Conservation (phyloP, 2,329 filamentous ascomycete species). For the Arthrobotrys pseudoclavata region DNA sequence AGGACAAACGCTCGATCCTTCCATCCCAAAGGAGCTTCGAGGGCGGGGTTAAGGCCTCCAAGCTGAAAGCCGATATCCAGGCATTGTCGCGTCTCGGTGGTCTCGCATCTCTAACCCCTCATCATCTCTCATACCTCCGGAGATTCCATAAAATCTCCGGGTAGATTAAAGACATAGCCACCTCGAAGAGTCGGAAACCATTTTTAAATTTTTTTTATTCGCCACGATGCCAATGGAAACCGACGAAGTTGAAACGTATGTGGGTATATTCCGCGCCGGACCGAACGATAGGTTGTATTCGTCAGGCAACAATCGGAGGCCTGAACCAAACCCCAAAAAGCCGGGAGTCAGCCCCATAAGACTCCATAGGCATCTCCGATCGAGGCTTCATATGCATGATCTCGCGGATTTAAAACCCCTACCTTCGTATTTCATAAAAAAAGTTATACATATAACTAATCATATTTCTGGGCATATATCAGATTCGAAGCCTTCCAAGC, state of each 20-base stretch:
- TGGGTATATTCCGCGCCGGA: constrained; percentile 13
- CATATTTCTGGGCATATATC: neutral
- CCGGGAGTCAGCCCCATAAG: neutral
- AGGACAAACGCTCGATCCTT: constrained; percentile 9
- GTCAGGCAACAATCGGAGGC: constrained; percentile 19
- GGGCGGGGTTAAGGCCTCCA: constrained; percentile 1
- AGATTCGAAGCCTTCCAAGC: constrained; percentile 17
- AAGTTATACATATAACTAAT: constrained; percentile 1
- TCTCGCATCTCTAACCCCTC: constrained; percentile 21
- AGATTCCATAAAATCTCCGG: constrained; percentile 1
- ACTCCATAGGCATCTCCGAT: neutral
- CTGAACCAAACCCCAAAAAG: constrained; percentile 14
- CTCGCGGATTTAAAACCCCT: neutral
- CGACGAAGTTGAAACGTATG: constrained; percentile 19
- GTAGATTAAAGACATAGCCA: constrained; percentile 12
- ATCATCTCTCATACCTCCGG: constrained; percentile 14
- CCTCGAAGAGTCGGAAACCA: neutral
- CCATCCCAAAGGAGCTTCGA: neutral
- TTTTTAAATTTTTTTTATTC: neutral
- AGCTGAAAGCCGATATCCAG: neutral
- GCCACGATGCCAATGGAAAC: constrained; percentile 25
- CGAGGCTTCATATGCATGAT: constrained; percentile 19
- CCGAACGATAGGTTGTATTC: constrained; percentile 16
- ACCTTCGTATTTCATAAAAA: neutral
- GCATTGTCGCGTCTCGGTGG: constrained; percentile 3